These are phyloP conservation scores for Nakaseomyces delphensis DNA, from an alignment of 1,139 yeast genomes.

Conservation along the genomic window DNA sequence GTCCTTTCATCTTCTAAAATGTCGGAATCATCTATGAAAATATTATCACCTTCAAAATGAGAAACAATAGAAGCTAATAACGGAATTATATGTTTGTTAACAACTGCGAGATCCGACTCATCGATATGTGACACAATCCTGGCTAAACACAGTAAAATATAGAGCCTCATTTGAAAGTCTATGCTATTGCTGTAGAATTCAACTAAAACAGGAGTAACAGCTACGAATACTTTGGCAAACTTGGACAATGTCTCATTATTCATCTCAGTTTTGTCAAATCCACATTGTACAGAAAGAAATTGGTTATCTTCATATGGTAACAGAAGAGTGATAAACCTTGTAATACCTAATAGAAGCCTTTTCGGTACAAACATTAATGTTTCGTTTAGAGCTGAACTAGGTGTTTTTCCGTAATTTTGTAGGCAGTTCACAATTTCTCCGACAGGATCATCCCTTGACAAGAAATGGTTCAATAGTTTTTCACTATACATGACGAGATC, in stretches of 20 bases:
- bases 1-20: conserved; percentile 27
- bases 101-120: conserved; percentile 16
- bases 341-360: conserved; percentile 47
- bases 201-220: conserved; percentile 51
- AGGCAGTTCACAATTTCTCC: conserved; percentile 17
- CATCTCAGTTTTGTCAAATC: conserved; percentile 9
- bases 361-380: conserved; percentile 70
- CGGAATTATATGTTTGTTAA: conserved; percentile 34
- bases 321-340: conserved; percentile 49
- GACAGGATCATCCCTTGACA: conserved; percentile 16
- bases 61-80: conserved; percentile 65
- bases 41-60: conserved; percentile 30
- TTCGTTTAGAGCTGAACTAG: conserved; percentile 34
- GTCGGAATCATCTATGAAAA: conserved; percentile 13
- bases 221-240: conserved; percentile 39
- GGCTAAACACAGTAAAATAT: conserved; percentile 48
- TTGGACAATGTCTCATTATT: conserved; percentile 24
- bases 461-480: conserved; percentile 15
- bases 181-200: conserved; percentile 70
- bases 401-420: conserved; percentile 17
- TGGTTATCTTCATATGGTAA: conserved; percentile 39
- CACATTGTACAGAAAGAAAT: conserved; percentile 19
- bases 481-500: conserved; percentile 16
- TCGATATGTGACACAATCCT: conserved; percentile 37
- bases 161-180: conserved; percentile 56